Conservation (phyloP, 2,329 filamentous ascomycete genomes). For the Acephala macrosclerotiorum region DNA sequence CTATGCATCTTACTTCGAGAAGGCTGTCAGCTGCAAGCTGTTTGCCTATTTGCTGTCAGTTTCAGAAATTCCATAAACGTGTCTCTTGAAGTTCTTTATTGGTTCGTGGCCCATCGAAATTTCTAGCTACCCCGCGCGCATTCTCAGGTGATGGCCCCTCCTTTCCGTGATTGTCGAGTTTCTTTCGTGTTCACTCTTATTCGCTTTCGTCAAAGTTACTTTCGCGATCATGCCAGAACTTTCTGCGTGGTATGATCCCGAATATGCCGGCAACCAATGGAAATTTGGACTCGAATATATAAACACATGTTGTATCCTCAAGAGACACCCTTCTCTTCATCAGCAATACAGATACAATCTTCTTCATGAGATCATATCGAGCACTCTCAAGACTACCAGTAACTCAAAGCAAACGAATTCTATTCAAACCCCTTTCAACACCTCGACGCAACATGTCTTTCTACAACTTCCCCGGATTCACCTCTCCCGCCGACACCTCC, state of each 20-base stretch:
- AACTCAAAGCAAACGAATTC: constrained; percentile 24
- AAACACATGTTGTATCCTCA: constrained; percentile 20
- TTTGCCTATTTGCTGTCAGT: not conserved
- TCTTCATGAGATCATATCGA: constrained; percentile 37
- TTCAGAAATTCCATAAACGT: not conserved
- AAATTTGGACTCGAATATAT: constrained; percentile 29
- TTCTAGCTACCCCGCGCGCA: constrained; percentile 2
- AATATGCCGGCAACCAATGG: constrained; percentile 27
- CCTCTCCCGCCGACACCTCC: constrained; percentile 48
- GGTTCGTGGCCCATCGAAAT: constrained; percentile 2
- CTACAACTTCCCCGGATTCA: constrained; percentile 58
- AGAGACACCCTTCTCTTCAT: constrained; percentile 5
- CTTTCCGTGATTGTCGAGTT: not conserved
- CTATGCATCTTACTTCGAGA: not conserved
- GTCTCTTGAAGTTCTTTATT: not conserved
- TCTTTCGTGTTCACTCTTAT: too few relatives aligned
- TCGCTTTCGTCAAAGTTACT: constrained; percentile 2
- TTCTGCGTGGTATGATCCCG: constrained; percentile 19
- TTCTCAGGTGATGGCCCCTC: constrained; percentile 10
- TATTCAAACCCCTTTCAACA: constrained; percentile 38
- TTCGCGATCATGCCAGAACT: constrained; percentile 30
- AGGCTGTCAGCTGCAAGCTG: not conserved
- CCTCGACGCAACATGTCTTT: constrained; percentile 61
- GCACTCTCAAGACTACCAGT: constrained; percentile 29
- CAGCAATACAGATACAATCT: constrained; percentile 25